Evolutionary conservation across 2,329 filamentous ascomycete species (phyloP).

Genomic region (Aspergillus sp.): DNA sequence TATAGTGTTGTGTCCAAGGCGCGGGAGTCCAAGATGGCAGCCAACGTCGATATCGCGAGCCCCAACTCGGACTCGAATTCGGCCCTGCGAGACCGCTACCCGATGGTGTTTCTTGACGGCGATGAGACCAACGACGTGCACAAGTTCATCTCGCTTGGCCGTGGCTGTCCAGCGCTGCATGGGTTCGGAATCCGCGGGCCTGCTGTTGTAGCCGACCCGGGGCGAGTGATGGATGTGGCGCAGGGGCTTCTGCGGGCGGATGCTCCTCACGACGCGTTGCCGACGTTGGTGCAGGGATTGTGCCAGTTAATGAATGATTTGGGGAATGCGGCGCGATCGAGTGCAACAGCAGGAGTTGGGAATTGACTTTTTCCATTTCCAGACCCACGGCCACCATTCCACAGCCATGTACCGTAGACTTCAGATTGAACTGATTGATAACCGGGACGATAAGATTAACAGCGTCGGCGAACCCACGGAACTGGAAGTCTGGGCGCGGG

Average conservation of each 20-base stretch:
- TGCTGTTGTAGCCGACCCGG: slow-evolving; percentile 54
- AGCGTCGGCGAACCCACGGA: neutral
- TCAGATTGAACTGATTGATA: too few relatives aligned
- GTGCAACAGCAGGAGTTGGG: too few relatives aligned
- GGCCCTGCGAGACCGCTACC: neutral
- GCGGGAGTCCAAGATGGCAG: slow-evolving; percentile 13
- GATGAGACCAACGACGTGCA: slow-evolving; percentile 54
- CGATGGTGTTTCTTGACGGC: slow-evolving; percentile 56
- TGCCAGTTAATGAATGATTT: slow-evolving; percentile 55
- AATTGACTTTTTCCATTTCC: too few relatives aligned
- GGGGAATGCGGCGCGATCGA: slow-evolving; percentile 19
- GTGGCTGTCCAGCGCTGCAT: slow-evolving; percentile 55
- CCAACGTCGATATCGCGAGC: neutral
- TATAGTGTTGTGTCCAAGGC: slow-evolving; percentile 61
- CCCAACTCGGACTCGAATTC: neutral
- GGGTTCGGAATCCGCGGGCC: slow-evolving; percentile 28
- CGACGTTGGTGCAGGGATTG: slow-evolving; percentile 65
- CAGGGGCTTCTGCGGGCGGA: slow-evolving; percentile 59
- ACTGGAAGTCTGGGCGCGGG: neutral
- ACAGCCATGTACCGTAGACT: too few relatives aligned
- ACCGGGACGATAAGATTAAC: too few relatives aligned
- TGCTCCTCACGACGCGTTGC: slow-evolving; percentile 53
- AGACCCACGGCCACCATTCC: too few relatives aligned
- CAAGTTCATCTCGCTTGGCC: slow-evolving; percentile 58
- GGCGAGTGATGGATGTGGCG: slow-evolving; percentile 59